phyloP scores from a whole-genome alignment of 306 rosid genomes.

The Trifolium pratense region DNA sequence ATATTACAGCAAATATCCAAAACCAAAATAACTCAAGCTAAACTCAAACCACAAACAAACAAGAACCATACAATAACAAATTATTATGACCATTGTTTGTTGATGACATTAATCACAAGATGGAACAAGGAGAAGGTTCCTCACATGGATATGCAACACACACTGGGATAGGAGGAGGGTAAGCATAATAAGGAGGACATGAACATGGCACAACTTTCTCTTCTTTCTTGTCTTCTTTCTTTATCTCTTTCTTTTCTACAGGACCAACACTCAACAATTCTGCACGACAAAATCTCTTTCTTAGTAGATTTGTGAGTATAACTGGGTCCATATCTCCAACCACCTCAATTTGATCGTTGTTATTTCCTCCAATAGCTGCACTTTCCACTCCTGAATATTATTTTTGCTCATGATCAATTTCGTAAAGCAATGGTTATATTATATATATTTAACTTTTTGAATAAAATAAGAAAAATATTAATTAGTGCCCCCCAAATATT shows the following conservation, averaged over 20 bases:
- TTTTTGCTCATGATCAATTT: neutral
- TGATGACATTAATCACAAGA: too few relatives aligned
- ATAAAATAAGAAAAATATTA: too few relatives aligned
- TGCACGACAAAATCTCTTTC: slow-evolving; percentile 47
- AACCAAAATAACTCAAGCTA: too few relatives aligned
- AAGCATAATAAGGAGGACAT: too few relatives aligned
- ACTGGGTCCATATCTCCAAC: slow-evolving; percentile 53
- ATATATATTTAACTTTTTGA: neutral
- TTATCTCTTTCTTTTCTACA: slow-evolving; percentile 38
- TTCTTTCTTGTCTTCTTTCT: slow-evolving; percentile 3
- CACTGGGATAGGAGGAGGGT: too few relatives aligned
- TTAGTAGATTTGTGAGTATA: slow-evolving; percentile 43
- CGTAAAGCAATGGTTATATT: neutral
- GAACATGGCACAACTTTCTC: neutral
- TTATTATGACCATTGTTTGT: too few relatives aligned
- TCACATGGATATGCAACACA: too few relatives aligned
- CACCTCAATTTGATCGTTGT: slow-evolving; percentile 47
- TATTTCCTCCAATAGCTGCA: slow-evolving; percentile 39
- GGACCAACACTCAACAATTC: slow-evolving; percentile 46
- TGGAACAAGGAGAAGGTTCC: too few relatives aligned
- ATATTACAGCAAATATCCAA: too few relatives aligned
- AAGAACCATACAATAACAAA: too few relatives aligned
- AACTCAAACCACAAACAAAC: too few relatives aligned
- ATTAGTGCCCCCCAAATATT: too few relatives aligned
- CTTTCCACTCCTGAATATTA: slow-evolving; percentile 43